Conservation (phyloP, 805 yeast genomes). For the Candida ipomoeae region DNA sequence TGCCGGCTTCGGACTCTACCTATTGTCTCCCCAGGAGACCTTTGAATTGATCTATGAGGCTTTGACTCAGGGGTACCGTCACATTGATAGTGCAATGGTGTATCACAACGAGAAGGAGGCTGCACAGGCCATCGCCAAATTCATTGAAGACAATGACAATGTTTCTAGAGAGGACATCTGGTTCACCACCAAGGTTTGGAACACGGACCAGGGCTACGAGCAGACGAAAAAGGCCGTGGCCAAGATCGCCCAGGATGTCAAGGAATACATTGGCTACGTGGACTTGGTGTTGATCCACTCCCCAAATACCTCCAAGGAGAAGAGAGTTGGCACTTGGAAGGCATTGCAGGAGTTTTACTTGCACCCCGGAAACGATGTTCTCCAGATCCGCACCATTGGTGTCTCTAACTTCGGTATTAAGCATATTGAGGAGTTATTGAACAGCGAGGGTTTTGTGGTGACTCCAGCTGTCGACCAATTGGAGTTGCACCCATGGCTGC, state of each 20-base stretch:
- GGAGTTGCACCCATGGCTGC: constrained; percentile 83
- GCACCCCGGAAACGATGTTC: constrained; percentile 44
- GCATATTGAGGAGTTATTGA: constrained; percentile 57
- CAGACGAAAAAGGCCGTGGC: constrained; percentile 56
- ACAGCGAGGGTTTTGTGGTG: constrained; percentile 47
- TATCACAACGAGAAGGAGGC: constrained; percentile 64
- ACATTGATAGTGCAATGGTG: constrained; percentile 66
- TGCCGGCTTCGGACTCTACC: constrained; percentile 55
- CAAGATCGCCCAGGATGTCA: constrained; percentile 49
- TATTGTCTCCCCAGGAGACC: constrained; percentile 37
- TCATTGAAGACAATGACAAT: constrained; percentile 39
- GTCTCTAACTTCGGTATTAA: constrained; percentile 68
- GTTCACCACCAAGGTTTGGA: constrained; percentile 35
- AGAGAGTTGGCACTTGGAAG: constrained; percentile 59
- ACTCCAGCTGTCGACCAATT: constrained; percentile 73
- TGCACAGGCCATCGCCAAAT: constrained; percentile 53
- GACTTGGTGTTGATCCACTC: constrained; percentile 47
- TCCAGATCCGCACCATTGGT: constrained; percentile 63
- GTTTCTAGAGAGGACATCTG: constrained; percentile 31
- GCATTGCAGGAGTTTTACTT: constrained; percentile 72
- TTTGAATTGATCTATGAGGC: constrained; percentile 50
- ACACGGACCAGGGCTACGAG: constrained; percentile 38
- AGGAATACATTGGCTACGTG: constrained; percentile 33
- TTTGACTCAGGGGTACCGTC: constrained; percentile 64
- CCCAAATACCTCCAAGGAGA: constrained; percentile 39